Percentiles rank a stretch among this genome's conserved stretches.
phyloP scores from a whole-genome alignment of 2,329 filamentous ascomycete genomes.

The Fusarium irregulare region DNA sequence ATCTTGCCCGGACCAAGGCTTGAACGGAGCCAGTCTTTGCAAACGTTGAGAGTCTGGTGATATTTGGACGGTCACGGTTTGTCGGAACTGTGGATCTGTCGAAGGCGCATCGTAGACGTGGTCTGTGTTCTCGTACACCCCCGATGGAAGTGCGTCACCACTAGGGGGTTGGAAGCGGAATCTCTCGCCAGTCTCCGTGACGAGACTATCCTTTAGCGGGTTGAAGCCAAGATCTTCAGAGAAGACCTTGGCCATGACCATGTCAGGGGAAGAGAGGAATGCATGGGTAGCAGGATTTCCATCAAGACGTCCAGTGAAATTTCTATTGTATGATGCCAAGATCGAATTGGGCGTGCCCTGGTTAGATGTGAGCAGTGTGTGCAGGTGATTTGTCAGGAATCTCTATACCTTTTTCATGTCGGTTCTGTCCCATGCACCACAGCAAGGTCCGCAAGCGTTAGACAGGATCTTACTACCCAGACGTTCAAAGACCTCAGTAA shows the following conservation, averaged over 20 bases:
- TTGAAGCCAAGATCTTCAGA: slow-evolving; percentile 45
- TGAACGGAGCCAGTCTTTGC: neutral
- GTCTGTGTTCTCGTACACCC: slow-evolving; percentile 5
- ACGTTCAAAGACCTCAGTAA: neutral
- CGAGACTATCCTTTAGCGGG: neutral
- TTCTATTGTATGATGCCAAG: slow-evolving; percentile 91
- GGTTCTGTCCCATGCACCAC: slow-evolving; percentile 12
- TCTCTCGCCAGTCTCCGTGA: slow-evolving; percentile 53
- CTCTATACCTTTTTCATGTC: neutral
- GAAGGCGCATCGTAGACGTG: slow-evolving; percentile 34
- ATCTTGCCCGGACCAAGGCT: slow-evolving; percentile 2
- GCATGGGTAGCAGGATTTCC: slow-evolving; percentile 98
- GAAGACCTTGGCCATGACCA: slow-evolving; percentile 13
- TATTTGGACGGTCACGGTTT: slow-evolving; percentile 32
- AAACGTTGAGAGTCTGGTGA: slow-evolving; percentile 31
- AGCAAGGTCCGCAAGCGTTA: slow-evolving; percentile 89
- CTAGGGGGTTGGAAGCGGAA: slow-evolving; percentile 90
- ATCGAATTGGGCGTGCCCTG: slow-evolving; percentile 5
- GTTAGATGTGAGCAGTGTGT: neutral
- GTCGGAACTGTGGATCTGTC: slow-evolving; percentile 42
- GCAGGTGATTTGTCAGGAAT: rapidly evolving
- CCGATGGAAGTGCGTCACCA: slow-evolving; percentile 79
- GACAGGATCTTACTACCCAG: slow-evolving; percentile 62
- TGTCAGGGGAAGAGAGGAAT: slow-evolving; percentile 64
- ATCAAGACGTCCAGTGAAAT: slow-evolving; percentile 96